Conservation (phyloP, 257 asterid genomes). For the Asclepias syriaca region DNA sequence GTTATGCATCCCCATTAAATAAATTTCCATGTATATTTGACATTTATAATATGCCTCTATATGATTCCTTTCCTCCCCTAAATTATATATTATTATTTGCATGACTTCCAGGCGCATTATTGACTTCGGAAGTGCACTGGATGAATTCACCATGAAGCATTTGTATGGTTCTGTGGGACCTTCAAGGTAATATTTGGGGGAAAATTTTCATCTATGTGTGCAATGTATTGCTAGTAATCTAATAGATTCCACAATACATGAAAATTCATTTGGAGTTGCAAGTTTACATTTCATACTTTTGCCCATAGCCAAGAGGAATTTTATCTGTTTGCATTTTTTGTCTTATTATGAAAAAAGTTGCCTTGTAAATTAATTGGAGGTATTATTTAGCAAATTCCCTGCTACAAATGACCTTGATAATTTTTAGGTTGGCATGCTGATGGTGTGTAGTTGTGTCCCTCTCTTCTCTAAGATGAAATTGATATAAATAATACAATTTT, state of each 20-base stretch:
- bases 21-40: neutral
- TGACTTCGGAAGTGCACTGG: conserved; percentile 95
- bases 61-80: neutral
- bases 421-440: neutral
- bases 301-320: neutral
- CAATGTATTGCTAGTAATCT: neutral
- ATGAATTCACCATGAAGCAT: conserved; percentile 82
- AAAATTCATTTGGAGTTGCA: neutral
- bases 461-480: neutral
- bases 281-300: neutral
- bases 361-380: neutral
- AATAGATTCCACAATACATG: neutral
- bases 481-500: neutral
- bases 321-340: neutral
- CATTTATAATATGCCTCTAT: neutral
- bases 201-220: conserved; percentile 6
- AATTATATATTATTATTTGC: neutral
- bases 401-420: neutral
- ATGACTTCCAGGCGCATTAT: conserved; percentile 73
- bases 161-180: conserved; percentile 89
- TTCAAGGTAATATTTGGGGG: conserved; percentile 60
- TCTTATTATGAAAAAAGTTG: neutral
- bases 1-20: neutral
- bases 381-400: neutral
- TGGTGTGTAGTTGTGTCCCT: neutral